Evolutionary conservation across 306 rosid genomes (phyloP), one percentile per base, ranked within the genome.

Genomic region (Prunus dulcis): DNA sequence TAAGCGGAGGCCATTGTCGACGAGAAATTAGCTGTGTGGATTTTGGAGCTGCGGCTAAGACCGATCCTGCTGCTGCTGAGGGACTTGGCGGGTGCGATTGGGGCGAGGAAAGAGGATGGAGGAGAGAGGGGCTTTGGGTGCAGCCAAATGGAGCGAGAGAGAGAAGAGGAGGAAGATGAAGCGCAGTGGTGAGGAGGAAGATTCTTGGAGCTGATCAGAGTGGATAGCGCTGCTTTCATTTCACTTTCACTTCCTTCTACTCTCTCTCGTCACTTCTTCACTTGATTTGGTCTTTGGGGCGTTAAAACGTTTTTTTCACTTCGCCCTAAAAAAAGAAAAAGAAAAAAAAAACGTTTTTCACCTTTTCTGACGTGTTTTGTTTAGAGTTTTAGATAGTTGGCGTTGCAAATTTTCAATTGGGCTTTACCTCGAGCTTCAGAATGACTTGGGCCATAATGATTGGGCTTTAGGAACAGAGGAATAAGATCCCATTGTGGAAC

Each of bases 151-250:
- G 86, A 76, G 78, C 81, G 81, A 74, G 83, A 63, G 78, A 75
- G 72, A 45, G 71, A 43, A 32, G 71, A 57, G 11, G 82, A 41
- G 19, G 62, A 60, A 19, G 67, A 38, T 7, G 43, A 6, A 38
- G 9, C 43, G 43, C 43, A 5, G 25, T 15, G 80, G 64, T 72
- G 86, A 74, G 82, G 82, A 69, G 20, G 79, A 19, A 85, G 45
- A 61, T 75, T 73, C 65, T 84, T 89, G 81, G 87, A 77, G 81
- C 62, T 27, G 23, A 80, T 61, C 19, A 88, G 52, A 27, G 90
- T 81, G 0, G 95, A 83, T 30, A 81, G 2, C 47, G 89, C 86
- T 30, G 92, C 82, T 91, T 81, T 92, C 96, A 90, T 93, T 69
- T 70, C 82, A 63, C 50, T 8, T 73, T 71, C 69, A 5, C 61